Base-by-base conservation (phyloP, 2,329 filamentous ascomycete species). In the Apiospora marii region DNA sequence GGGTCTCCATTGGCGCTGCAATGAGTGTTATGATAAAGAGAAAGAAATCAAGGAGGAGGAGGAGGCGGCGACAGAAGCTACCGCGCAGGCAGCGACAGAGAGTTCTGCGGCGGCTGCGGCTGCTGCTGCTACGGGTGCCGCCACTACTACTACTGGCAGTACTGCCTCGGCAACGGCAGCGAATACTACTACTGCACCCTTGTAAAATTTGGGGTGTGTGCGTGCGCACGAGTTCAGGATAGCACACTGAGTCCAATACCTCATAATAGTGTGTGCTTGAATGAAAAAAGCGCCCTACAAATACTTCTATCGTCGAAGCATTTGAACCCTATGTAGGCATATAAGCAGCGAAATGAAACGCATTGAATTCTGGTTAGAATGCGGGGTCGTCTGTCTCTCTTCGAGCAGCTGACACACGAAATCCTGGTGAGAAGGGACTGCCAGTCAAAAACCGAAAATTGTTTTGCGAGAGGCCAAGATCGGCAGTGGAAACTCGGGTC, bases 1-100 rank as follows among this genome's bases (percentile, higher is more conserved):
- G 68, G 68, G 68, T 27, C 46, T 48, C 12, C 68, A 70, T 44
- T 70, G 68, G 68, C 68, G 68, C 27, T 70, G 68, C 68, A 70
- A 70, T 58, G 68, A 70, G 12, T 70, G 68, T 53, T 70, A 51
- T 27, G 37, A 41, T 58, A 69, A 49, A 49, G 48, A 69, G 67
- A 69, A 34, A 34, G 67, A 37, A 14, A 69, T 19, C 27, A 49
- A 34, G 22, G 48, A 22, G 67, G 24, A 22, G 67, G 24, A 12
- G 43, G 48, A 27, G 44, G 2, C 27, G 43, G 46, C 37, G 27
- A 34, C 16, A n/a, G 67, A 34, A 24, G 19, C 44, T 14, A 37
- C 24, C 43, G 67, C 30, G 4, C 34, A 34, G 58, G 34, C 34
- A 34, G 22, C 58, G 19, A 64, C 58, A 41, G 58, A 64, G n/a